Conservation (phyloP, 2,329 filamentous ascomycete species). For the Furcasterigmium sp. region DNA sequence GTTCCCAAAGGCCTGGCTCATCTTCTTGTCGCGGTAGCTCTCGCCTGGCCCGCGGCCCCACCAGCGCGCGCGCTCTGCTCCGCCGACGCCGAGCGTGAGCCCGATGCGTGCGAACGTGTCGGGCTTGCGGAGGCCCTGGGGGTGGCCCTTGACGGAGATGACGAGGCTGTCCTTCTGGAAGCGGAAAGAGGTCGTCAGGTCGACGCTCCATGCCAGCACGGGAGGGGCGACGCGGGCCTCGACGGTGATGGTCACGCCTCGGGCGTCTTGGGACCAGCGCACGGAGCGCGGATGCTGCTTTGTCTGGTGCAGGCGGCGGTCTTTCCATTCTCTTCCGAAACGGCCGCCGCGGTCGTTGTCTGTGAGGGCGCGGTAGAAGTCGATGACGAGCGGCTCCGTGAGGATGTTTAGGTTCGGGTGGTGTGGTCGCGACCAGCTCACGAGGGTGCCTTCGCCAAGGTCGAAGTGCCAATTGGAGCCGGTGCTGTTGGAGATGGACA, state of each 20-base stretch:
- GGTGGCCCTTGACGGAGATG: constrained; percentile 43
- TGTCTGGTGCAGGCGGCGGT: constrained; percentile 39
- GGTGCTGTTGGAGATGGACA: constrained; percentile 28
- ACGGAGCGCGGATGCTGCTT: constrained; percentile 33
- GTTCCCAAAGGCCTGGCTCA: constrained; percentile 51
- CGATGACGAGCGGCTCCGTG: constrained; percentile 37
- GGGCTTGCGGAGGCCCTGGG: constrained; percentile 41
- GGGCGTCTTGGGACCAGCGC: constrained; percentile 21
- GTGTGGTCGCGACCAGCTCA: constrained; percentile 30
- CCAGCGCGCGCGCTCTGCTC: constrained; percentile 45
- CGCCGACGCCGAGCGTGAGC: constrained; percentile 40
- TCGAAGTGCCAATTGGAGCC: constrained; percentile 39
- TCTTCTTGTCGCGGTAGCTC: constrained; percentile 61
- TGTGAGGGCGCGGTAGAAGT: constrained; percentile 60
- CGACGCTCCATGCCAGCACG: constrained; percentile 55
- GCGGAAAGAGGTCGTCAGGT: constrained; percentile 47
- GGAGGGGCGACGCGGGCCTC: constrained; percentile 55
- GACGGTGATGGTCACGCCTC: constrained; percentile 35
- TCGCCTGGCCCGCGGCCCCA: constrained; percentile 64
- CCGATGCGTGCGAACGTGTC: constrained; percentile 59
- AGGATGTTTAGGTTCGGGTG: constrained; percentile 31
- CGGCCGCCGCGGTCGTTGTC: constrained; percentile 57
- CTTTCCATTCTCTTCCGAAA: constrained; percentile 54
- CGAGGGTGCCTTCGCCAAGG: constrained; percentile 33
- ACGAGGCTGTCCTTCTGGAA: constrained; percentile 43